Base-by-base conservation (phyloP, 805 yeast genomes). In the Saccharomycopsis oosterbeekiorum region DNA sequence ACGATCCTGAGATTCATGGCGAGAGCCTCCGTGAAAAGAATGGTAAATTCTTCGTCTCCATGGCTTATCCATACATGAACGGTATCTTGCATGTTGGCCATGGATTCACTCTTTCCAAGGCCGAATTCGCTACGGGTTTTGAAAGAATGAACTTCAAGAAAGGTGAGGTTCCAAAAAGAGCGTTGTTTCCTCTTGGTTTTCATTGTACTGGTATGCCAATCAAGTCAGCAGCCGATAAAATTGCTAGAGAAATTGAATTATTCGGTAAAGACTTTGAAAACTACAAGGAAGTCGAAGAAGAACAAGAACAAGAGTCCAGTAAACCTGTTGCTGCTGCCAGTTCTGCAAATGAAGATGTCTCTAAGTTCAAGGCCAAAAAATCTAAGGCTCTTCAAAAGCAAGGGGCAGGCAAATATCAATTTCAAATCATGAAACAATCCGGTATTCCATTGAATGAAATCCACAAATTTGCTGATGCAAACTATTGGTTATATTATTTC, bases 191-290 rank as follows among this genome's bases (percentile, higher is more conserved):
- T 58, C 80, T 94, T 62, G 99, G 99, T 57, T 94, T 93, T 86
- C 99, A 94, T 76, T 94, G 99, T 82, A 94, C 99, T 41, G 99
- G 99, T 80, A 88, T 94, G 97, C 98, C 99, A 60, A 94, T 94
- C 73, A 80, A 84, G 72, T 93, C 98, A 36, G 82, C 97, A 70
- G 98, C 99, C 57, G 99, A 93, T 76, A 93, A 94, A 76, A 81
- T 94, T 71, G 84, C 83, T 71, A 85, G 99, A 74, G 99, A 94
- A 78, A 79, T 92, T 62, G 97, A 94, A 76, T 73, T 82, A 73
- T 94, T 94, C 71, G 99, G 99, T 59, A 78, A 75, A 17, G 91
- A 89, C 69, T 94, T 88, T 69, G 75, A 81, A 2, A 84, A 84
- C 17, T 86, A 76, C 40, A 17, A 21, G 12, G 77, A 75, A 59